Base-by-base conservation (phyloP, 768 basidiomycete genomes). In the Tricholoma bakamatsutake region DNA sequence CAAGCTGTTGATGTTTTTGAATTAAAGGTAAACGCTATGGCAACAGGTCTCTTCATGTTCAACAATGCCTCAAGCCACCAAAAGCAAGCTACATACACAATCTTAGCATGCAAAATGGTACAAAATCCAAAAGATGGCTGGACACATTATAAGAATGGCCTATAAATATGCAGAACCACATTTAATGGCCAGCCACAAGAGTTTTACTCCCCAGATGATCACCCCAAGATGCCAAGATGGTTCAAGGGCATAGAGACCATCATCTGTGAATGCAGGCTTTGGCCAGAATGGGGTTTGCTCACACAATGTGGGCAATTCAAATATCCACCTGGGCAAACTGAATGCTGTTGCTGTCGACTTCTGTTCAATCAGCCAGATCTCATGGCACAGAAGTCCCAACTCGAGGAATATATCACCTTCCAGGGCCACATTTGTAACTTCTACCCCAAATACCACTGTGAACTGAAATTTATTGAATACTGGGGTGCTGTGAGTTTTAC, bases 211-310 rank as follows among this genome's bases (percentile, higher is more conserved):
- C 56, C 57, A 2, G 58, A 66, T 24, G 55, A 69, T 49, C 69
- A 72, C 53, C 63, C 61, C 5, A 58, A 60, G 18, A 59, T 60
- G 47, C 67, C 71, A 9, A 66, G 69, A 9, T 63, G 56, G 60
- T 74, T 73, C 59, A 74, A 74, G 57, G 69, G 74, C 13, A 74
- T 73, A 69, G 66, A 70, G 52, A 17, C 52, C 11, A 65, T 66
- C 27, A 57, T 65, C 24, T 5, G 24, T 27, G 60, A 72, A 49
- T 61, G 63, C 18, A 54, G 55, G 1, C 58, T 66, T 15, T 62
- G 56, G 57, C 57, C 57, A 34, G 49, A 50, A 17, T 21, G 17
- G n/a, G 63, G 66, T 3, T 55, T 71, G 1, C 51, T 43, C 39
- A 64, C 63, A 2, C 62, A 68, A 48, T 69, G 68, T 54, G 42